Base-by-base conservation (phyloP, 305 asterid species). In the Fraxinus nigra region DNA sequence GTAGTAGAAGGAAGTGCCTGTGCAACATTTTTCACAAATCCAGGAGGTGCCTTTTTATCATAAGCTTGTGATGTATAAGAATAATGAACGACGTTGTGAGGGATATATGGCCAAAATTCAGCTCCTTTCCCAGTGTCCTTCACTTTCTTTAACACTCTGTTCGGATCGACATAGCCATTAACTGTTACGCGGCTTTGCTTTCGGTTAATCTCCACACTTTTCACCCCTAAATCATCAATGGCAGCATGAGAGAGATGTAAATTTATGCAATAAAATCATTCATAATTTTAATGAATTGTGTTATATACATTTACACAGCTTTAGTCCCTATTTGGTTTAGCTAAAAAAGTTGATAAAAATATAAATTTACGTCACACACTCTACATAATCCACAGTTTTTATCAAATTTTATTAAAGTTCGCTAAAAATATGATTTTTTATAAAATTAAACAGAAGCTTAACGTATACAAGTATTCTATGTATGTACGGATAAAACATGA, bases 11-110 rank as follows among this genome's bases (percentile, higher is more conserved):
- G 89, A 0, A 75, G 84, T 0, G 92, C 87, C 54, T 86, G 93
- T 0, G 90, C 78, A 11, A 88, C 89, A 82, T 93, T 93, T 38
- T 90, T 86, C 0, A 94, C 98, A 48, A 83, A 90, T 3, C 99
- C 99, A 18, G 98, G 65, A 7, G 99, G 99, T 54, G 99, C 99
- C 88, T 82, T 90, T 73, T 84, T 91, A 88, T 95, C 98, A 59
- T 95, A 95, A 16, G 91, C 93, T 80, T 92, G 97, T 76, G 97
- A 35, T 0, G 78, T 89, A 10, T 91, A 87, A 35, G 99, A 97
- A 69, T 93, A 86, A 18, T 88, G 88, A 0, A 92, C 94, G 4
- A 92, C 81, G 75, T 91, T 94, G 89, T 94, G 87, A 0, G 95
- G 97, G 1, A 94, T 86, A 26, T 92, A 94, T 30, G 99, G 99